These are phyloP conservation scores for Calonectria pteridis DNA, from an alignment of 2,329 filamentous ascomycete genomes.

Conservation along the genomic window DNA sequence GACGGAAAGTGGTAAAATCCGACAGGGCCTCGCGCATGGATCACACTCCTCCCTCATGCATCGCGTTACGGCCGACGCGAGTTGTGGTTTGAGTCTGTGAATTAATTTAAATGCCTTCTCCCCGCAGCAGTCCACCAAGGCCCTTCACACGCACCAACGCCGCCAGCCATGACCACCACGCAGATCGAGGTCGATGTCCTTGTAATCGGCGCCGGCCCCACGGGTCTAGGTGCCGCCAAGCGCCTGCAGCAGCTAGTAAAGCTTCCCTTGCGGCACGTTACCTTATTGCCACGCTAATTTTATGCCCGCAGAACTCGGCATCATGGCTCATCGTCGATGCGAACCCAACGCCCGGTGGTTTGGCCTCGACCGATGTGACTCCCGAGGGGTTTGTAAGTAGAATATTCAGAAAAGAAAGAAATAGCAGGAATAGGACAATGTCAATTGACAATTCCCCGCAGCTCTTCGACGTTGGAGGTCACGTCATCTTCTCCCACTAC, in stretches of 20 bases:
- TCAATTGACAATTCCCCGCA: constrained; percentile 52
- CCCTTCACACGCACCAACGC: not conserved
- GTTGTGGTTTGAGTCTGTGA: not conserved
- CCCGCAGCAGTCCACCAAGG: not conserved
- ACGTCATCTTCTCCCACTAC: constrained; percentile 99
- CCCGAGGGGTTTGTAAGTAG: constrained; percentile 94
- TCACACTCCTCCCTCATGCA: not conserved
- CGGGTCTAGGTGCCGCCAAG: constrained; percentile 97
- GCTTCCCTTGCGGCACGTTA: constrained; percentile 46
- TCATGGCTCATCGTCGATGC: constrained; percentile 98
- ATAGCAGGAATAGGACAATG: constrained; percentile 14
- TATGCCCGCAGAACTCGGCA: constrained; percentile 76
- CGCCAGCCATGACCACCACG: constrained; percentile 24
- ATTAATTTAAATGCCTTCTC: not conserved
- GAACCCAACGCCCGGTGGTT: constrained; percentile 90
- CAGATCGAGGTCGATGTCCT: constrained; percentile 92
- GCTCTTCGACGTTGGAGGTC: constrained; percentile 98
- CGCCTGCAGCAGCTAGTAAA: constrained; percentile 94
- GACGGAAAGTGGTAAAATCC: not conserved
- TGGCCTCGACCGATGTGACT: constrained; percentile 94
- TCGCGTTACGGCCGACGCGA: not conserved
- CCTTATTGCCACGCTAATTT: constrained; percentile 30
- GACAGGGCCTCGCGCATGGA: not conserved
- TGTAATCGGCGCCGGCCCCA: constrained; percentile 97
- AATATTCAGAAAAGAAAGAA: constrained; percentile 6